These are phyloP conservation scores for Ophiobolus disseminans DNA, from an alignment of 2,329 filamentous ascomycete species.

Conservation along the genomic window DNA sequence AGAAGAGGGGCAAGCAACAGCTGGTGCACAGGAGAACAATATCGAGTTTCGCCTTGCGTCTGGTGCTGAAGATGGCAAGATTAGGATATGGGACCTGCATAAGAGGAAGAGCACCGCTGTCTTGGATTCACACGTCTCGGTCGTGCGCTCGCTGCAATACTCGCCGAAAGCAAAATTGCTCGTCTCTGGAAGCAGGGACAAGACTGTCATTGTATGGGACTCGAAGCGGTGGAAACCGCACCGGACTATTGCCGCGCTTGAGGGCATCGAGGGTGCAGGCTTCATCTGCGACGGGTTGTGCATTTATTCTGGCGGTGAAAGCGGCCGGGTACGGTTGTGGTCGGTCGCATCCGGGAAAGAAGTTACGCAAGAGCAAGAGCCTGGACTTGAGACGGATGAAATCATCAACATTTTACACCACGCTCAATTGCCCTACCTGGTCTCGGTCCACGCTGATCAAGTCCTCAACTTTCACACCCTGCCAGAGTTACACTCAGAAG, in stretches of 20 bases:
- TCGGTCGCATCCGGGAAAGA: slow-evolving; percentile 77
- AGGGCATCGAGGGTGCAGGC: slow-evolving; percentile 82
- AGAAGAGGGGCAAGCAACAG: slow-evolving; percentile 41
- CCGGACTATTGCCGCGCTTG: slow-evolving; percentile 81
- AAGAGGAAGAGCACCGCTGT: slow-evolving; percentile 79
- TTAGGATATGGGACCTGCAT: slow-evolving; percentile 89
- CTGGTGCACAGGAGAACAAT: slow-evolving; percentile 53
- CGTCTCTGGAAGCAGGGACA: slow-evolving; percentile 87
- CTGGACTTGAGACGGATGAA: slow-evolving; percentile 65
- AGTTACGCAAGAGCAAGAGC: slow-evolving; percentile 75
- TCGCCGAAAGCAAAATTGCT: slow-evolving; percentile 76
- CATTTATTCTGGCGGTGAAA: slow-evolving; percentile 84
- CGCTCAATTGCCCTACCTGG: slow-evolving; percentile 69
- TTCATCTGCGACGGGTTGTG: slow-evolving; percentile 75
- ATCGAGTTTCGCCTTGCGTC: slow-evolving; percentile 81
- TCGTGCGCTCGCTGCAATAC: slow-evolving; percentile 87
- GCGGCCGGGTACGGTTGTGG: slow-evolving; percentile 85
- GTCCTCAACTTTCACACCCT: slow-evolving; percentile 78
- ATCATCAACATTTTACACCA: slow-evolving; percentile 77
- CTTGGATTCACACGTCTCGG: slow-evolving; percentile 91
- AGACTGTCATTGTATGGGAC: slow-evolving; percentile 94
- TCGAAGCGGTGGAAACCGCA: slow-evolving; percentile 81
- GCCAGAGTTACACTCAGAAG: slow-evolving; percentile 50
- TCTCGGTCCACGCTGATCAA: slow-evolving; percentile 89
- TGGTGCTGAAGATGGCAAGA: slow-evolving; percentile 91